Percentiles rank a stretch among this genome's conserved stretches.
These are phyloP conservation scores for Penicillium sp. DNA, from an alignment of 2,329 filamentous ascomycete species.

Conservation along the genomic window DNA sequence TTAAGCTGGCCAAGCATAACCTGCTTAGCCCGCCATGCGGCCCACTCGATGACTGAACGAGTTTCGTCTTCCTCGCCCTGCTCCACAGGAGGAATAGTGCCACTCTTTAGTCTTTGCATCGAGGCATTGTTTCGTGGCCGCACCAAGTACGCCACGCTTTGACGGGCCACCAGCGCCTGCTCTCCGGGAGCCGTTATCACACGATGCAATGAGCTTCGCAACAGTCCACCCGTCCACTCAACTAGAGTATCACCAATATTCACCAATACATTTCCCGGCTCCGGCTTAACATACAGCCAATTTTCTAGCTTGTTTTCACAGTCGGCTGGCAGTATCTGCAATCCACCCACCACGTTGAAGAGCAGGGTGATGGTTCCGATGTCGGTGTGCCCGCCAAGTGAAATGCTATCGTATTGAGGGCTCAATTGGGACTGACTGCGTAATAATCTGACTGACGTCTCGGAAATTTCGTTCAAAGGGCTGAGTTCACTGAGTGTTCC, in stretches of 20 bases:
- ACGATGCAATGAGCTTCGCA: conserved; percentile 33
- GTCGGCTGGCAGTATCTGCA: conserved; percentile 35
- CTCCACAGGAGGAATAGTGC: conserved; percentile 8
- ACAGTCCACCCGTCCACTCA: conserved; percentile 43
- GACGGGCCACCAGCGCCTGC: conserved; percentile 14
- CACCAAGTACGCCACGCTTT: conserved; percentile 21
- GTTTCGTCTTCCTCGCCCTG: conserved; percentile 12
- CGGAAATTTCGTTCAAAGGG: conserved; percentile 24
- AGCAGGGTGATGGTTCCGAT: conserved; percentile 41
- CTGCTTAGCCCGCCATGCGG: conserved; percentile 8
- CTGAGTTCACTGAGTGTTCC: conserved; percentile 27
- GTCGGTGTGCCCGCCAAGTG: conserved; percentile 35
- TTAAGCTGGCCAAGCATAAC: conserved; percentile 13
- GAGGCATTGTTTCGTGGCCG: conserved; percentile 12
- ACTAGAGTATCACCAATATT: conserved; percentile 52
- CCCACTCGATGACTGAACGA: conserved; percentile 12
- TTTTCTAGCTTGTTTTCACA: conserved; percentile 7
- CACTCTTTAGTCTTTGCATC: conserved; percentile 14
- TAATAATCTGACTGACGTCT: conserved; percentile 21
- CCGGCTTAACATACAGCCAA: conserved; percentile 24
- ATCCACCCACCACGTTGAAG: conserved; percentile 37
- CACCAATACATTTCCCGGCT: conserved; percentile 36
- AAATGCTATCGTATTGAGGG: conserved; percentile 16
- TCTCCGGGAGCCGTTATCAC: conserved; percentile 24
- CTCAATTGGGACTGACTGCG: conserved; percentile 17